phyloP scores from a whole-genome alignment of 495 filamentous ascomycete genomes.

The Annulohypoxylon stygium region DNA sequence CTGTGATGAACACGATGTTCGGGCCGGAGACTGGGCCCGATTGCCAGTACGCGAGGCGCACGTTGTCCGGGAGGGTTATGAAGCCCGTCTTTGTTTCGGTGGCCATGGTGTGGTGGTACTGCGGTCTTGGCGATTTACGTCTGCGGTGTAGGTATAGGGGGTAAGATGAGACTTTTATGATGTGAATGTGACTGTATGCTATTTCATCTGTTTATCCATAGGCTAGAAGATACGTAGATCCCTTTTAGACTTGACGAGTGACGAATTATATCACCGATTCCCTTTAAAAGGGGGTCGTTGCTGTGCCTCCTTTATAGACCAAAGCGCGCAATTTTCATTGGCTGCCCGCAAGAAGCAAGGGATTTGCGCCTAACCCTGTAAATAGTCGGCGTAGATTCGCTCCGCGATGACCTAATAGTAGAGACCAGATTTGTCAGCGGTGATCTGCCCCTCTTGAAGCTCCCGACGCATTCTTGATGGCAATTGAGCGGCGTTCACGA shows the following conservation, averaged over 20 bases:
- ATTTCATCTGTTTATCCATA: background rate
- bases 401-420: background rate
- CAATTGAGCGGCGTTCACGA: background rate
- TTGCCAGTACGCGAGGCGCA: constrained; percentile 39
- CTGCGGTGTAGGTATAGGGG: background rate
- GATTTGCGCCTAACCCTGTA: background rate
- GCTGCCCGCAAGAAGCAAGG: background rate
- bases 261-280: background rate
- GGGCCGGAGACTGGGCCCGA: constrained; percentile 27
- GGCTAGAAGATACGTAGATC: background rate
- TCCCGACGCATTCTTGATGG: background rate
- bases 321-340: background rate
- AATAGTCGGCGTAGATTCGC: background rate
- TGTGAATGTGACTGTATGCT: background rate
- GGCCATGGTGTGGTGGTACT: constrained; percentile 13
- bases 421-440: background rate
- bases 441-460: background rate
- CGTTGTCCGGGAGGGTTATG: constrained; percentile 38
- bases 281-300: background rate
- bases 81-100: constrained; percentile 10
- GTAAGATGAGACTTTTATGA: background rate
- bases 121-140: background rate
- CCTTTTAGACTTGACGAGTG: background rate
- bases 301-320: background rate
- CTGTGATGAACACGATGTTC: constrained; percentile 41